Evolutionary conservation across 495 filamentous ascomycete species (phyloP).

Genomic region (Monascus purpureus): DNA sequence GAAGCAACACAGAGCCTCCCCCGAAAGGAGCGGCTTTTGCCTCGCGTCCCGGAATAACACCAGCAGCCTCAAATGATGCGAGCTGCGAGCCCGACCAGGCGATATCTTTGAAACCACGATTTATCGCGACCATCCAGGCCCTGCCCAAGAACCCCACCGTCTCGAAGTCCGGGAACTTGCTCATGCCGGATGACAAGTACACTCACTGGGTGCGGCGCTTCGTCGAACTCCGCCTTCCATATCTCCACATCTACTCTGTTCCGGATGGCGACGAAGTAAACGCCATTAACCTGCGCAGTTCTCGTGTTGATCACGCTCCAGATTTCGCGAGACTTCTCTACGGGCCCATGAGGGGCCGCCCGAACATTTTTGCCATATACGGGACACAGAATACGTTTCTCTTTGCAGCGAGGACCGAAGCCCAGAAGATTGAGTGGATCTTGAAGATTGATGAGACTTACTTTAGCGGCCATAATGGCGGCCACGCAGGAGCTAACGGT

Average conservation of each 20-base stretch:
- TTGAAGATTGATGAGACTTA: constrained; percentile 55
- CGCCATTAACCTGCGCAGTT: constrained; percentile 72
- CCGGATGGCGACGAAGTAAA: constrained; percentile 80
- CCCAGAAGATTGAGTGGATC: constrained; percentile 92
- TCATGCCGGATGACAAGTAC: constrained; percentile 61
- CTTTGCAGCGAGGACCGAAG: constrained; percentile 75
- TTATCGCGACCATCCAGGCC: constrained; percentile 53
- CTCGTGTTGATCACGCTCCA: constrained; percentile 75
- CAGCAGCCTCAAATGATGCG: constrained; percentile 10
- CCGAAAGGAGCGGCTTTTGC: constrained; percentile 43
- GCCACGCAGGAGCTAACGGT: constrained; percentile 14
- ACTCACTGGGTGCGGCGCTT: constrained; percentile 75
- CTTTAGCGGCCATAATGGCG: constrained; percentile 28
- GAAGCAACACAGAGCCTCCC: constrained; percentile 66
- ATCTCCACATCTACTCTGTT: constrained; percentile 75
- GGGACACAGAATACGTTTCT: constrained; percentile 87
- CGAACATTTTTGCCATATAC: constrained; percentile 84
- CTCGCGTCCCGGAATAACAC: constrained; percentile 14
- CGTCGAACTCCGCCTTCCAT: constrained; percentile 84
- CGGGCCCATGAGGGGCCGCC: constrained; percentile 37
- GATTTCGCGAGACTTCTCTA: constrained; percentile 67
- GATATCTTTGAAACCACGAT: constrained; percentile 34
- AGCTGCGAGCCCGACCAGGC: constrained; percentile 13
- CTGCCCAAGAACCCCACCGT: constrained; percentile 60
- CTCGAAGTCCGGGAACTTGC: constrained; percentile 72